Evolutionary conservation across 805 yeast species (phyloP).

Genomic region (Ogataea trehaloabstinens): DNA sequence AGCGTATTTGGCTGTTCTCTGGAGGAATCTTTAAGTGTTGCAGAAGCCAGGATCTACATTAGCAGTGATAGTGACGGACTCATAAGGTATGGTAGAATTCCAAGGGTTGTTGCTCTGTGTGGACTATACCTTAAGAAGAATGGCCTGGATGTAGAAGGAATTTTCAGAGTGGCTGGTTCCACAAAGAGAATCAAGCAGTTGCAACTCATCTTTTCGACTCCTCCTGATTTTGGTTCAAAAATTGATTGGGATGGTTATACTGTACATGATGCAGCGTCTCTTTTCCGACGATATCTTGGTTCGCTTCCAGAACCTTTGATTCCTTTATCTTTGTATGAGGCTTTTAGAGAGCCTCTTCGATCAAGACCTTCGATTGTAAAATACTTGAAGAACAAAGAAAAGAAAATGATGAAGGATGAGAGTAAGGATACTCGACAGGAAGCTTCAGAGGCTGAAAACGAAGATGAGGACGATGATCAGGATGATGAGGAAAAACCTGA

Average conservation of each 20-base stretch:
- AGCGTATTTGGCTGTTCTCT: slow-evolving; percentile 80
- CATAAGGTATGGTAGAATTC: slow-evolving; percentile 82
- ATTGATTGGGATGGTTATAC: slow-evolving; percentile 90
- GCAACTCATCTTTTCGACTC: slow-evolving; percentile 77
- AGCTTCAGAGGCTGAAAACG: slow-evolving; percentile 10
- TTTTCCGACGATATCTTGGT: slow-evolving; percentile 81
- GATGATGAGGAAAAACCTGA: background rate
- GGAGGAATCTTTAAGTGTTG: slow-evolving; percentile 64
- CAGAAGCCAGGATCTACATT: slow-evolving; percentile 73
- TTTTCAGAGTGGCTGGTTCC: slow-evolving; percentile 90
- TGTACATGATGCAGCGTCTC: slow-evolving; percentile 94
- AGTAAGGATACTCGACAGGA: slow-evolving; percentile 7
- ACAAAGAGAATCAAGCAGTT: slow-evolving; percentile 83
- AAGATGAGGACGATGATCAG: background rate
- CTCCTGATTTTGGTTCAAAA: slow-evolving; percentile 88
- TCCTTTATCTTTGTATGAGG: slow-evolving; percentile 72
- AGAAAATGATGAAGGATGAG: slow-evolving; percentile 13
- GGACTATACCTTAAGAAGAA: slow-evolving; percentile 80
- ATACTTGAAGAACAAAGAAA: slow-evolving; percentile 57
- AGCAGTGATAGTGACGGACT: slow-evolving; percentile 61
- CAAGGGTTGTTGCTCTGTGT: slow-evolving; percentile 93
- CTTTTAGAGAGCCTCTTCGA: slow-evolving; percentile 75
- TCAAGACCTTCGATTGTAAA: slow-evolving; percentile 61
- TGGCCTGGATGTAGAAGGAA: slow-evolving; percentile 81
- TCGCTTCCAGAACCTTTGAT: slow-evolving; percentile 90